Percentiles rank a stretch among this genome's conserved stretches.
phyloP scores from a whole-genome alignment of 768 basidiomycete species.

The Boletus edulis region DNA sequence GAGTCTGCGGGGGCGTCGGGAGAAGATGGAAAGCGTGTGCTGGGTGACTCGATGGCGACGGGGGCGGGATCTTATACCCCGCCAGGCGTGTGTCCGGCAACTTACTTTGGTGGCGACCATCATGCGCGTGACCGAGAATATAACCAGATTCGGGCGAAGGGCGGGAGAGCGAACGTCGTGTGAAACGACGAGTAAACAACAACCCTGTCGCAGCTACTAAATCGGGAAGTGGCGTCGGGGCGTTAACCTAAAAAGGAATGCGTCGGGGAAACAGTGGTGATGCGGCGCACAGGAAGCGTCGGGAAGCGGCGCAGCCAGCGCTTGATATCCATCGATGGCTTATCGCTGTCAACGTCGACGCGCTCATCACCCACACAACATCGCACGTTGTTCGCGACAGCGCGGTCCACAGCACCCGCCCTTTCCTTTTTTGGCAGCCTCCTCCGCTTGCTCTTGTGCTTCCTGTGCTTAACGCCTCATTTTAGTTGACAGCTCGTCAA shows the following conservation, averaged over 20 bases:
- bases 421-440: no score
- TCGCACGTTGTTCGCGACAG: conserved; percentile 13
- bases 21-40: conserved; percentile 1
- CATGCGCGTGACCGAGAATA: conserved; percentile 13
- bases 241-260: conserved; percentile 9
- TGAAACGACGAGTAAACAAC: conserved; percentile 14
- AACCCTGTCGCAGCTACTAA: conserved; percentile 17
- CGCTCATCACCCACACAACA: conserved; percentile 6
- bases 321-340: conserved; percentile 13
- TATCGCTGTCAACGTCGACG: conserved; percentile 12
- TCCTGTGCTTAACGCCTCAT: not conserved
- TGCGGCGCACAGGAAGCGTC: conserved; percentile 20
- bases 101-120: conserved; percentile 11
- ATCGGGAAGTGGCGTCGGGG: conserved; percentile 23
- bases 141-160: conserved; percentile 10
- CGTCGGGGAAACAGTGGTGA: conserved; percentile 22
- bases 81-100: conserved; percentile 16
- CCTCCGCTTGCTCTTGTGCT: no score
- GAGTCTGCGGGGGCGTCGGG: conserved; percentile 1
- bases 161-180: conserved; percentile 29
- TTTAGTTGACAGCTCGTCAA: not conserved
- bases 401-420: no score
- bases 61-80: conserved; percentile 28
- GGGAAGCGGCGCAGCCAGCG: conserved; percentile 9
- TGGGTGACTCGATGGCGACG: conserved; percentile 21